Base-by-base conservation (phyloP, 169 alveolate genomes). In the Cryptosporidium bovis region DNA sequence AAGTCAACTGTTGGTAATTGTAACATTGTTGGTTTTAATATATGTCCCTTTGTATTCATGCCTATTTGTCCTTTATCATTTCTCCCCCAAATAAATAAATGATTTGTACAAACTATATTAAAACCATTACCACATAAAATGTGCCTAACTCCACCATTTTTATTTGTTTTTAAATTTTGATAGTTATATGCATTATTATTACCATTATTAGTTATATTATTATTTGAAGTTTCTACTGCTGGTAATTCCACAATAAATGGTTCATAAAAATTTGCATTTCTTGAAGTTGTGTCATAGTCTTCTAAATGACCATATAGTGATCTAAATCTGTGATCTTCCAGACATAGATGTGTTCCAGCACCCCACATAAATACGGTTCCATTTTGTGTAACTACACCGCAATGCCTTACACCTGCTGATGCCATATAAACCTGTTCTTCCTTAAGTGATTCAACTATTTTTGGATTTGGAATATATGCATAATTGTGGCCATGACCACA, bases 321-420 rank as follows among this genome's bases (percentile, higher is more conserved):
- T 77, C 20, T 62, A 56, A 77, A 77, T 77, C 87, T 33, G 33
- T 77, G 27, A 18, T 77, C 87, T 31, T 77, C 65, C 46, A 77
- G 36, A 33, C 87, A 77, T 40, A 77, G 64, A 60, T 77, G 87
- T 3, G 77, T 77, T 2, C 87, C 87, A 27, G 87, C 87, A 0
- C 87, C 87, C 87, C 87, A 77, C 69, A 77, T 77, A 40, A 27
- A 77, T 58, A 77, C 87, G 18, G 87, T 64, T 44, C 87, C 87
- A 77, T 77, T 77, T 48, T 77, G 87, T 12, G 87, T 77, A 18
- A 77, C 87, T 34, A 77, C 87, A 16, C 77, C 87, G 46, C 87
- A 77, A 36, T 77, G 87, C 40, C 87, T 77, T 60, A 44, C 24
- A 24, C 87, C 87, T 20, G 77, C 69, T 6, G 87, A 77, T 46